Base-by-base conservation (phyloP, 305 asterid species). In the Fraxinus velutina region DNA sequence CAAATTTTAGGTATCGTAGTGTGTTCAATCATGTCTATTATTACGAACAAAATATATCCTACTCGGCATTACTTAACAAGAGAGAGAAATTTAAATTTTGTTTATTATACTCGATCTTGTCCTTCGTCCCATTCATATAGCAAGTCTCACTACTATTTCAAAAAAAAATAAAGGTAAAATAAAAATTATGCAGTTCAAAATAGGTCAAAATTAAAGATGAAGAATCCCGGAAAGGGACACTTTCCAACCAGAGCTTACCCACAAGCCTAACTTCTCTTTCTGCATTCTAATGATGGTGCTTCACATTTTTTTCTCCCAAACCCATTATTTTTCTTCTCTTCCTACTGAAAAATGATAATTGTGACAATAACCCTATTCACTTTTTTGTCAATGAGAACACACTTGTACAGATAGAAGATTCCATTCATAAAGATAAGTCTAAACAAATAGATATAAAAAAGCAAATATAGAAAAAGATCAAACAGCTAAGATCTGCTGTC, bases 401-500 rank as follows among this genome's bases (percentile, higher is more conserved):
- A 83, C 57, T 70, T 70, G 29, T 33, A 72, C 72, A 74, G 79
- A 83, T 86, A 64, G 92, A 89, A 90, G 93, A 91, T 91, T 90
- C 92, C 90, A 87, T 84, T 78, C 90, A 84, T 81, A 81, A 78
- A 85, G 88, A 90, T 86, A 81, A 86, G 90, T 89, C 86, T 87
- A 88, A 87, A 33, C 89, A 85, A 52, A 86, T 81, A 86, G 83
- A 84, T 78, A 75, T 73, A 81, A 78, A 83, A 22, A 64, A 72
- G 83, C 91, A 83, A 90, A 91, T 89, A 88, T 62, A 72, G 17
- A 29, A 17, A 77, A 55, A 34, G 83, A 84, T 68, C 83, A 83
- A 87, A 89, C 93, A 90, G 90, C 90, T 83, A 89, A 85, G 91
- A 88, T 90, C 83, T 87, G 88, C 89, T 90, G 90, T 83, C 92